Conservation (phyloP, 2,329 filamentous ascomycete species). For the Cladosporium velox region DNA sequence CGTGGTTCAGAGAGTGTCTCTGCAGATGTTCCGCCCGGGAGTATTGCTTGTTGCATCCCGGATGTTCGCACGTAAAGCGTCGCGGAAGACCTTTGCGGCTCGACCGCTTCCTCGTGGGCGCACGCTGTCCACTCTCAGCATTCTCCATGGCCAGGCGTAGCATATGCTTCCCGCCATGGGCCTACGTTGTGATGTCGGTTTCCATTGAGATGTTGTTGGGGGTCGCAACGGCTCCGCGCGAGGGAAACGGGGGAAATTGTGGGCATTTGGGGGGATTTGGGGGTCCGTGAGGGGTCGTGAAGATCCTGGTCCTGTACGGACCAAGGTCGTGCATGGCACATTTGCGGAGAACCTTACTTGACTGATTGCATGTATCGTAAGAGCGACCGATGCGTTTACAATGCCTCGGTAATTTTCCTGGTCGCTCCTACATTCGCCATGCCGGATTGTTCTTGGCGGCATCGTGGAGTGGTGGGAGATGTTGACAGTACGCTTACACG, state of each 20-base stretch:
- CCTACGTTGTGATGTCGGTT: neutral
- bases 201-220: neutral
- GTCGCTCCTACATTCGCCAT: neutral
- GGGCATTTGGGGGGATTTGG: neutral
- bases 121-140: neutral
- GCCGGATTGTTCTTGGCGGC: neutral
- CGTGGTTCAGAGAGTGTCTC: slow-evolving; percentile 90
- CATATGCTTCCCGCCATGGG: neutral
- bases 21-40: slow-evolving; percentile 93
- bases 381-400: neutral
- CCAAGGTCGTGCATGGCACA: neutral
- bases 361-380: neutral
- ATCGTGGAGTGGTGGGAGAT: neutral
- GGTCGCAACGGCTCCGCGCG: neutral
- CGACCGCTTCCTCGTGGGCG: slow-evolving; percentile 48
- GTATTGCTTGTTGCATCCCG: slow-evolving; percentile 90
- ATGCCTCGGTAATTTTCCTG: neutral
- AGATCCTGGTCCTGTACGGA: neutral
- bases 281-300: neutral
- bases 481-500: neutral
- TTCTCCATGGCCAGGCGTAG: neutral
- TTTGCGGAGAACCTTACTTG: neutral
- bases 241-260: neutral
- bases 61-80: slow-evolving; percentile 67
- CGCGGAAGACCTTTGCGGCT: slow-evolving; percentile 78